Base-by-base conservation (phyloP, 1,284 basidiomycete species). In the Boletus calvinii region DNA sequence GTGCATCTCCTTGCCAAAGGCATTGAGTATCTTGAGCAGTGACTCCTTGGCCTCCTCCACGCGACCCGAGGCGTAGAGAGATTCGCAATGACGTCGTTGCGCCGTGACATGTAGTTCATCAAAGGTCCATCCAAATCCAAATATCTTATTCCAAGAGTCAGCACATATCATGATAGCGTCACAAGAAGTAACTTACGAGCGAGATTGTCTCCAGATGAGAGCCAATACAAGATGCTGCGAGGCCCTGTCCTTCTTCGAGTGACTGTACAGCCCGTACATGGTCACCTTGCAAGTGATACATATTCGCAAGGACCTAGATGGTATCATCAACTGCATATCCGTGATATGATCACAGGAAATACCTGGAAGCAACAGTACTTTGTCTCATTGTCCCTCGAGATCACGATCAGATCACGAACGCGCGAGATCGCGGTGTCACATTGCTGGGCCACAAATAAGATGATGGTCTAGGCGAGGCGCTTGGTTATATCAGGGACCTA, bases 311-410 rank as follows among this genome's bases (percentile, higher is more conserved):
- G 26, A 26, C 26, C 26, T 26, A 26, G 26, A 26, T 26, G 26
- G 7, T 26, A 20, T 15, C 1, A 29, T 35, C 15, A 32, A 4
- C 0, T 6, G 10, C 4, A 22, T 15, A 4, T 3, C 11, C 6
- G 15, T 7, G 4, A 1, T n/a, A 13, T 3, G 8, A 26, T 26
- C 26, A 15, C 18, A 22, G 1, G 1, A 4, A 6, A 12, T 54
- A 54, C 53, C 24, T 54, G 51, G n/a, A 13, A 12, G 13, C 38
- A 50, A 12, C 47, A 42, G 42, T 50, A 46, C 12, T 4, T 35
- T 12, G 15, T 50, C 13, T 50, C 36, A 2, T 36, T 41, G 4
- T 50, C 45, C 2, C 8, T 39, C 11, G 35, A 17, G 6, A 38
- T 0, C 31, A n/a, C 12, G 10, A 55, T 46, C 31, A 55, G 20